phyloP scores from a whole-genome alignment of 139 green algal species.

The Chlamydomonas sp. region DNA sequence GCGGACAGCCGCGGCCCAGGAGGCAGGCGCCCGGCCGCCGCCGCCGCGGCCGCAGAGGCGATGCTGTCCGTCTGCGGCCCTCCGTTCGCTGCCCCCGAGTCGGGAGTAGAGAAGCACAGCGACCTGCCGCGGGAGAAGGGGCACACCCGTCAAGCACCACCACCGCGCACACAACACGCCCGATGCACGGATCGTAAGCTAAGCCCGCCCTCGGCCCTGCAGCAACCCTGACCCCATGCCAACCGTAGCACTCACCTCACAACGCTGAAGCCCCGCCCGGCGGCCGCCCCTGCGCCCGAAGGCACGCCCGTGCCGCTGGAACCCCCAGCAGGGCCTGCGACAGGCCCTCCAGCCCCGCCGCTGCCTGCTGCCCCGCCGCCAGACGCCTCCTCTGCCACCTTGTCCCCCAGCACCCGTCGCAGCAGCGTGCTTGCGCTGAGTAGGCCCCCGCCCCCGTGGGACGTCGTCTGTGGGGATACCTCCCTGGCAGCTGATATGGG shows the following conservation, averaged over 20 bases:
- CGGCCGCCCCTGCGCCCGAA: background rate
- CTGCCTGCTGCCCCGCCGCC: background rate
- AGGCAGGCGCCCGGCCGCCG: background rate
- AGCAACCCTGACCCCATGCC: background rate
- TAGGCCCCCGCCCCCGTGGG: background rate
- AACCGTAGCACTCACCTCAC: background rate
- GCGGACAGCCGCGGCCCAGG: background rate
- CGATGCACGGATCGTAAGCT: background rate
- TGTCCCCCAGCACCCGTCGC: slow-evolving; percentile 22
- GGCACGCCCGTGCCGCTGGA: too few relatives aligned
- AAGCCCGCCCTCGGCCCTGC: too few relatives aligned
- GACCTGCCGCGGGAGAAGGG: background rate
- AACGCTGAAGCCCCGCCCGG: background rate
- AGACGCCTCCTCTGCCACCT: background rate
- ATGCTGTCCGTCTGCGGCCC: background rate
- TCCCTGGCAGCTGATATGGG: slow-evolving; percentile 21
- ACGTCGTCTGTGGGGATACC: slow-evolving; percentile 4
- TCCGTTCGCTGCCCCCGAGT: background rate
- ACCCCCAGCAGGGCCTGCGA: background rate
- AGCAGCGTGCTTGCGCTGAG: slow-evolving; percentile 9
- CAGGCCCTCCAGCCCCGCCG: background rate
- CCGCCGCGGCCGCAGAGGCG: background rate
- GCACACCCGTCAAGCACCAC: too few relatives aligned
- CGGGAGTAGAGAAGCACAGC: slow-evolving; percentile 1
- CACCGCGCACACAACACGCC: too few relatives aligned